Percentiles rank a stretch among this genome's conserved stretches.
Conservation (phyloP, 2,329 filamentous ascomycete species). For the Fusarium camptoceras region DNA sequence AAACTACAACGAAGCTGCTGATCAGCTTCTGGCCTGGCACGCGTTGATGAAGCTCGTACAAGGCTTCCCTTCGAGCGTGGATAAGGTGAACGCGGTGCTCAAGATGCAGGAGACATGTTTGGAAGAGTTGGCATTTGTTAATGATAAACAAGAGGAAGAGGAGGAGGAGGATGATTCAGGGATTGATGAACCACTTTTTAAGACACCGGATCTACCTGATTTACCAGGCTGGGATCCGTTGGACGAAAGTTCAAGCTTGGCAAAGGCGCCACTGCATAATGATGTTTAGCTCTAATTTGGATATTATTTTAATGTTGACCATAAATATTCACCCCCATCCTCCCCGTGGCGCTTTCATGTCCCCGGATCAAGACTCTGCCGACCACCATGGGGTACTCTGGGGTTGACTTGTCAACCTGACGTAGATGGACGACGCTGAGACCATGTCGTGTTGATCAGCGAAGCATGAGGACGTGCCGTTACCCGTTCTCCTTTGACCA, state of each 20-base stretch:
- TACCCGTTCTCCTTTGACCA: conserved; percentile 12
- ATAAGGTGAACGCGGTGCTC: not conserved
- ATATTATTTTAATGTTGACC: not conserved
- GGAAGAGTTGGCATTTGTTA: not conserved
- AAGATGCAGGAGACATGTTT: not conserved
- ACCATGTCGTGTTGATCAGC: not conserved
- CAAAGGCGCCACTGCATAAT: not conserved
- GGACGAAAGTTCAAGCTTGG: not conserved
- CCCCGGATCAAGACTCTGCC: conserved; percentile 25
- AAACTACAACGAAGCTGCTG: not conserved
- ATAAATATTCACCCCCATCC: not conserved
- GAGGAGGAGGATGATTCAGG: too few relatives aligned
- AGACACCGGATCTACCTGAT: not conserved
- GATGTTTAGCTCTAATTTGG: not conserved
- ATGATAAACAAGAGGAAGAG: not conserved
- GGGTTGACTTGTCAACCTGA: not conserved
- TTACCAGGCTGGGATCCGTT: not conserved
- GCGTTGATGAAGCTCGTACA: not conserved
- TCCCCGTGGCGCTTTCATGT: conserved; percentile 2
- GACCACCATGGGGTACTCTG: conserved; percentile 2
- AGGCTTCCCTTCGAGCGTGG: not conserved
- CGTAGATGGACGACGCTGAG: not conserved
- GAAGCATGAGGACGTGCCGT: conserved; percentile 9
- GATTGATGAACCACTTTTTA: not conserved
- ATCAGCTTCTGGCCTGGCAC: not conserved